A percentile compares a stretch with the other conserved stretches of the same genome.
phyloP scores from a whole-genome alignment of 2,329 filamentous ascomycete genomes.

The Orbilia blumenaviensis region DNA sequence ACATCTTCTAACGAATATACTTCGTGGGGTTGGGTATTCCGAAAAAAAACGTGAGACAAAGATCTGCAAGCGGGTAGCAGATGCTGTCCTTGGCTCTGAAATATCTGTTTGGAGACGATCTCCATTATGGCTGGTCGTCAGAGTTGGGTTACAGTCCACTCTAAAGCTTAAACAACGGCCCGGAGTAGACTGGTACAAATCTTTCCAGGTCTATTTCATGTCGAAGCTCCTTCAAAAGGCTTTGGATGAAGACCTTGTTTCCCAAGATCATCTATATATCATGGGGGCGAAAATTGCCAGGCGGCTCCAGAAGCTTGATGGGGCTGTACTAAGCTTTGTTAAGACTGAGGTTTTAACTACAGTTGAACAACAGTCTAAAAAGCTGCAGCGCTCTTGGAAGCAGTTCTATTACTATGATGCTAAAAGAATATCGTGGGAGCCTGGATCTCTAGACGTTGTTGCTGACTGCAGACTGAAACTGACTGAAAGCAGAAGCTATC shows the following conservation, averaged over 20 bases:
- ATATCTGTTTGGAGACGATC: slow-evolving; percentile 64
- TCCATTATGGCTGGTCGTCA: slow-evolving; percentile 67
- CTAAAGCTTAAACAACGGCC: slow-evolving; percentile 44
- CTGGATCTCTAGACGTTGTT: not conserved
- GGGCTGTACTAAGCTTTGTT: slow-evolving; percentile 41
- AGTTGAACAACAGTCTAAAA: slow-evolving; percentile 24
- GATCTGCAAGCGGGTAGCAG: slow-evolving; percentile 67
- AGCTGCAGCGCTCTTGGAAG: slow-evolving; percentile 40
- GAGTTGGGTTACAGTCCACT: slow-evolving; percentile 65
- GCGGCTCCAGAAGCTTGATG: slow-evolving; percentile 62
- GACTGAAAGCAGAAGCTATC: slow-evolving; percentile 11
- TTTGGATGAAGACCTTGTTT: slow-evolving; percentile 54
- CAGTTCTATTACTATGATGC: slow-evolving; percentile 27
- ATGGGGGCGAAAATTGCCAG: slow-evolving; percentile 64
- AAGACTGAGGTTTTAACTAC: slow-evolving; percentile 29
- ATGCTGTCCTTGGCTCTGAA: slow-evolving; percentile 65
- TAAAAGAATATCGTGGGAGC: slow-evolving; percentile 13
- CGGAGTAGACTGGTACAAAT: slow-evolving; percentile 13
- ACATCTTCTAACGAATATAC: slow-evolving; percentile 64
- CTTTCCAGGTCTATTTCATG: slow-evolving; percentile 62
- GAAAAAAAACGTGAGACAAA: slow-evolving; percentile 39
- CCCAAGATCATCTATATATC: slow-evolving; percentile 58
- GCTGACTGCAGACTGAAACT: not conserved
- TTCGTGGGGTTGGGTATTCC: slow-evolving; percentile 61
- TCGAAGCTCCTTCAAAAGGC: slow-evolving; percentile 46